Percentiles rank a stretch among this genome's conserved stretches.
These are phyloP conservation scores for Platismatia glauca DNA, from an alignment of 495 filamentous ascomycete species.

Conservation along the genomic window DNA sequence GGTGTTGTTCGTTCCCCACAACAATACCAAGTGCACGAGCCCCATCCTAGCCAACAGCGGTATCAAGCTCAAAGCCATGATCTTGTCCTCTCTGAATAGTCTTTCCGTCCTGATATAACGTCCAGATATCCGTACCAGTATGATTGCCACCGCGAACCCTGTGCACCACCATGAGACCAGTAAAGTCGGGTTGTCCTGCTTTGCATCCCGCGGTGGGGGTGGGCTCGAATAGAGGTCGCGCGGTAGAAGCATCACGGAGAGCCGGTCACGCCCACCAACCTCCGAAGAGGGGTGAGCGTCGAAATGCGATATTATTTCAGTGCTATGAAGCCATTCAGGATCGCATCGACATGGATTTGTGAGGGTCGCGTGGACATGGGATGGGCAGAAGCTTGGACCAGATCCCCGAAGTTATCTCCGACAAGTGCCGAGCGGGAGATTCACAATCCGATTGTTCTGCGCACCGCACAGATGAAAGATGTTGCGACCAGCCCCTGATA, in stretches of 20 bases:
- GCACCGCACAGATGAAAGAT: not conserved
- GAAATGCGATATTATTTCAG: not conserved
- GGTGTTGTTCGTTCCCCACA: conserved; percentile 82
- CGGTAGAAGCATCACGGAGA: conserved; percentile 23
- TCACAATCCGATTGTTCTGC: not conserved
- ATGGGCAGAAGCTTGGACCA: conserved; percentile 14
- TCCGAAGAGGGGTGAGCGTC: conserved; percentile 50
- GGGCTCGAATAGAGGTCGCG: conserved; percentile 45
- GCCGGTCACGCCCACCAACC: conserved; percentile 47
- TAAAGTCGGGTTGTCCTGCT: conserved; percentile 63
- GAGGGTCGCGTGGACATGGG: not conserved
- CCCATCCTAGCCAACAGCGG: conserved; percentile 77
- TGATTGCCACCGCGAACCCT: conserved; percentile 68
- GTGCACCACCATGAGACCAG: conserved; percentile 95
- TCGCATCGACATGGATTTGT: not conserved
- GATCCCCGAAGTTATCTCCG: conserved; percentile 1
- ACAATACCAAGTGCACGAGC: conserved; percentile 73
- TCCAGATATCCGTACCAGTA: conserved; percentile 64
- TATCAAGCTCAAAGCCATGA: conserved; percentile 69
- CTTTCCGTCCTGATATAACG: conserved; percentile 72
- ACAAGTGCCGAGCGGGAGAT: no score
- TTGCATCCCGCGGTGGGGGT: conserved; percentile 45
- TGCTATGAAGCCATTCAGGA: conserved; percentile 1
- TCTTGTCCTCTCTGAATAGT: conserved; percentile 80
- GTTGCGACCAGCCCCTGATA: not conserved